These are phyloP conservation scores for Stenocarpella maydis DNA, from an alignment of 2,329 filamentous ascomycete species.

Conservation along the genomic window DNA sequence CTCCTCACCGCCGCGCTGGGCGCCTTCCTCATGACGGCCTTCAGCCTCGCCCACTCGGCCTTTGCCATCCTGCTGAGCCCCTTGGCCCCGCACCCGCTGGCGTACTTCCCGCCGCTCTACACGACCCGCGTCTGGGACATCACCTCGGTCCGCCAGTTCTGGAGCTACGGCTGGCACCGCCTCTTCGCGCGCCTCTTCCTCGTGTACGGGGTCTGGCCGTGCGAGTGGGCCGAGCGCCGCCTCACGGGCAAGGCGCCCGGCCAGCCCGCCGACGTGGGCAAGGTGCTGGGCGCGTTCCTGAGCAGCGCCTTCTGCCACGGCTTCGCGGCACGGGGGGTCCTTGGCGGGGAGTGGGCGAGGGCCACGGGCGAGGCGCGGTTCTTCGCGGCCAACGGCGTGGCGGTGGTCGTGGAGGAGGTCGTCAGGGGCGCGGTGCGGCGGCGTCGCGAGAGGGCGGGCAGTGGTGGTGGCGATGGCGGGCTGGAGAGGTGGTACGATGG, in stretches of 20 bases:
- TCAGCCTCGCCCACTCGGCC: conserved; percentile 50
- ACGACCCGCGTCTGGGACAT: conserved; percentile 51
- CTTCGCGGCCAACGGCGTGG: conserved; percentile 44
- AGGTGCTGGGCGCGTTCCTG: conserved; percentile 52
- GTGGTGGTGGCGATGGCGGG: not conserved
- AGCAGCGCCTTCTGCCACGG: conserved; percentile 51
- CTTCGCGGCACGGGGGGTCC: conserved; percentile 49
- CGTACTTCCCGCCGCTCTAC: conserved; percentile 54
- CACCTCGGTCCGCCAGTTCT: conserved; percentile 49
- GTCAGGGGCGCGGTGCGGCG: conserved; percentile 37
- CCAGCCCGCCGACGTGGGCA: conserved; percentile 51
- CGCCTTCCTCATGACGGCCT: conserved; percentile 52
- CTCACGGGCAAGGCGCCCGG: conserved; percentile 45
- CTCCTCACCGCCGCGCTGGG: conserved; percentile 50
- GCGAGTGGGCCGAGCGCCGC: conserved; percentile 51
- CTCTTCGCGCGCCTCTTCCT: conserved; percentile 53
- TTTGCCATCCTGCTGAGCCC: conserved; percentile 50
- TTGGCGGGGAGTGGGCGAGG: conserved; percentile 46
- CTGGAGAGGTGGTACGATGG: conserved; percentile 43
- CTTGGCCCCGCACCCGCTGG: conserved; percentile 49
- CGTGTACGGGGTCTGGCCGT: conserved; percentile 55
- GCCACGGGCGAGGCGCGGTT: conserved; percentile 45
- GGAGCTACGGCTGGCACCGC: conserved; percentile 55
- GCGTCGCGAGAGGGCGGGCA: conserved; percentile 33
- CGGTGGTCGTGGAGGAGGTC: conserved; percentile 44